Base-by-base conservation (phyloP, 345 rosid species). In the Streptanthus diversifolius region DNA sequence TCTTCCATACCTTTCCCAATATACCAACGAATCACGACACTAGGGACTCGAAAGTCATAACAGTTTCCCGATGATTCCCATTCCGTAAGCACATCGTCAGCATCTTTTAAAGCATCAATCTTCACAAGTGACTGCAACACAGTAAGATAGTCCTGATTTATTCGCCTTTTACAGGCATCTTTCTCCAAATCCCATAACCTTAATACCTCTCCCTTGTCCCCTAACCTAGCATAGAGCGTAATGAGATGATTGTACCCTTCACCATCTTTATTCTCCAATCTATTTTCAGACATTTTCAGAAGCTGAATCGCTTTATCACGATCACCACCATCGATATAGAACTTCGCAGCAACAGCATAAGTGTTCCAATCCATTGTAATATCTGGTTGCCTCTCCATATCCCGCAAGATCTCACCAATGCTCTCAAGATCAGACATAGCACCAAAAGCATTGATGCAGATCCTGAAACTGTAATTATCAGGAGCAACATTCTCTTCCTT, bases 291-390 rank as follows among this genome's bases (percentile, higher is more conserved):
- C 73, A 82, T 82, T 61, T 77, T 85, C 75, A 93, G 74, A 35
- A 82, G 75, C 70, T 71, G 80, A 15, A 77, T 8, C 2, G 95
- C 98, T 79, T 78, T 86, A 27, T 70, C 79, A 12, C 25, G 18
- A 25, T 77, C 80, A 39, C 85, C 85, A 14, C 82, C 82, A 73
- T 84, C 86, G 32, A 86, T 87, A 75, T 85, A 93, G 33, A 86
- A 79, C 76, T 83, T 86, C 0, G 95, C 96, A 71, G 79, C 95
- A 45, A 83, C 88, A 19, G 91, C 81, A n/a, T 87, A 89, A 0
- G 98, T 85, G 75, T 81, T 91, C 98, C 98, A 90, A 68, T 90
- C 95, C 86, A 90, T 70, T 19, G 74, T 76, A 72, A 88, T 81
- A 66, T 72, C 70, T 9, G 74, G 71, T 32, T 81, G 82, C 18